Base-by-base conservation (phyloP, 257 asterid genomes). In the Linaria vulgaris region DNA sequence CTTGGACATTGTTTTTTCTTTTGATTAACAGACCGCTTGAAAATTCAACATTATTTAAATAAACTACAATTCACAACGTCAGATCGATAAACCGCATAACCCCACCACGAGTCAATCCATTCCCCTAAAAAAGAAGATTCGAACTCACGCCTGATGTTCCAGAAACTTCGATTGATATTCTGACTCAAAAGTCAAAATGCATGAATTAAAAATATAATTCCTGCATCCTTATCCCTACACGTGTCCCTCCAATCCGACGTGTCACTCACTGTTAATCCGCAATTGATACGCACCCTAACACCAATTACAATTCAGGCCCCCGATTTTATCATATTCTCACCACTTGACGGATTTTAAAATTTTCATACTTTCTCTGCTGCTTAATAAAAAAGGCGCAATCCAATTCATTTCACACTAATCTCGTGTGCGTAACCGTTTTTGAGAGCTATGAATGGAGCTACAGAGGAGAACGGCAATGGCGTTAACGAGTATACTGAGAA, bases 171-270 rank as follows among this genome's bases (percentile, higher is more conserved):
- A 53, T 53, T 46, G 20, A 10, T 52, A 43, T 62, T 69, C 46
- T 48, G 76, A 67, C 68, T 31, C 62, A 9, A 59, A 72, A 67
- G 66, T 31, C 62, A 9, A 59, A 72, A 45, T 23, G 63, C 61
- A 53, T 27, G 61, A 59, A 76, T 44, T 47, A 27, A 25, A 30
- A 31, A 43, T 43, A 58, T 30, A 61, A 23, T 24, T 47, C 22
- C 61, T 6, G 59, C 25, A 13, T 0, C 59, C 59, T 41, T 0
- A 14, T 16, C 2, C 2, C 57, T 76, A 57, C 86, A 80, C 81
- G 88, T 87, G 92, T 69, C 78, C 61, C 13, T 4, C 3, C 3
- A 0, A 47, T 77, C 86, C 85, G 38, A 84, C 86, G 82, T 80
- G 95, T 83, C 86, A 56, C 78, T 44, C 49, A 27, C 59, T 15